Evolutionary conservation across 2,329 filamentous ascomycete genomes (phyloP).

Genomic region (Paraphoma chrysanthemicola): DNA sequence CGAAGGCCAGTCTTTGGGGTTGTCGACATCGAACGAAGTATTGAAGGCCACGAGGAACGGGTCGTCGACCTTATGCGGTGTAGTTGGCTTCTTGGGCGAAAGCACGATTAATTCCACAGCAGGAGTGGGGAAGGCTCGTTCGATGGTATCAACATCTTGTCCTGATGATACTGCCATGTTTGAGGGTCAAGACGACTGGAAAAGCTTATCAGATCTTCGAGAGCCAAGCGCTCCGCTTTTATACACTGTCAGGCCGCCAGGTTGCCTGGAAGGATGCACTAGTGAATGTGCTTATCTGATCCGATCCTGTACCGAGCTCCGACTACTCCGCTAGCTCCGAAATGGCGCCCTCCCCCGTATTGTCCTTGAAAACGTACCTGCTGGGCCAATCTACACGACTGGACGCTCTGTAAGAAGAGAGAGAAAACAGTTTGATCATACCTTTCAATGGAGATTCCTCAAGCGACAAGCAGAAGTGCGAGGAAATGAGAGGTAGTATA

Average conservation of each 20-base stretch:
- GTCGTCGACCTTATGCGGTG: conserved; percentile 10
- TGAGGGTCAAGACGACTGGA: not conserved
- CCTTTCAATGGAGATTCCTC: too few relatives aligned
- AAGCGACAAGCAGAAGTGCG: too few relatives aligned
- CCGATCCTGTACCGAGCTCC: not conserved
- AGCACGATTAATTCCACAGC: not conserved
- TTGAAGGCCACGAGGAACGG: conserved; percentile 26
- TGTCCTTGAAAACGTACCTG: too few relatives aligned
- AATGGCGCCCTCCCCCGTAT: not conserved
- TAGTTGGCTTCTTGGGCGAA: not conserved
- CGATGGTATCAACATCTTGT: not conserved
- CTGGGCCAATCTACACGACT: too few relatives aligned
- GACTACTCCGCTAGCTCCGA: not conserved
- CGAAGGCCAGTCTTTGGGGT: conserved; percentile 30
- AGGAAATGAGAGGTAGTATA: too few relatives aligned
- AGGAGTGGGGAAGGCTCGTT: not conserved
- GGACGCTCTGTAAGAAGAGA: too few relatives aligned
- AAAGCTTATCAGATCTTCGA: not conserved
- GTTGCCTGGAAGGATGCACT: not conserved
- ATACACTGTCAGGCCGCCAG: not conserved
- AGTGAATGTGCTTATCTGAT: not conserved
- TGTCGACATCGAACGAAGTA: conserved; percentile 14
- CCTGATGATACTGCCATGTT: not conserved
- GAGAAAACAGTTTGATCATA: too few relatives aligned
- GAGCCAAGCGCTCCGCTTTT: not conserved